Base-by-base conservation (phyloP, 345 rosid genomes). In the Balakata baccata region DNA sequence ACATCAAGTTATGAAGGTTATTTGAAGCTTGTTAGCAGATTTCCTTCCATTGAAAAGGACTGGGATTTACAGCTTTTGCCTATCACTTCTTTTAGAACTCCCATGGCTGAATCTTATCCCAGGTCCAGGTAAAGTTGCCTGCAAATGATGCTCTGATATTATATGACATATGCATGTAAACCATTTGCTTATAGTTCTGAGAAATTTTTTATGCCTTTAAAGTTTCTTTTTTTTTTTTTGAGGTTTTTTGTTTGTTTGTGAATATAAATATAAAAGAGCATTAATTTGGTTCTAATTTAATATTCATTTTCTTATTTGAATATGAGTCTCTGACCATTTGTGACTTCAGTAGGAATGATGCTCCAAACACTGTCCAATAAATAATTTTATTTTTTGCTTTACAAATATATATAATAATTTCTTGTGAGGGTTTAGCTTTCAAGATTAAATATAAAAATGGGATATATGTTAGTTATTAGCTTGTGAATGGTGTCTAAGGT, bases 51-150 rank as follows among this genome's bases (percentile, higher is more conserved):
- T 34, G 98, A 87, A 77, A 87, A 88, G 56, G 90, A 93, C 29
- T 93, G 97, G 98, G 90, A 89, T 72, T 72, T 93, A 87, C 90
- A 89, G 86, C 78, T 91, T 71, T 83, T 93, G 77, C 93, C 88
- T 29, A 87, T 93, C 56, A 79, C 92, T 60, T 80, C 92, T 53
- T 81, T 83, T 67, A 82, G 73, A 54, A 68, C 74, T 70, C 73
- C 86, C 16, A 64, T 78, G 85, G 81, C 88, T 54, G 90, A 83
- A 69, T 81, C 90, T 12, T 77, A 70, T 66, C 89, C 88, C 45
- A 88, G 79, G 72, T 90, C 97, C 72, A 94, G 98, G 98, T 91
- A 53, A 51, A 75, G 74, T 68, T 18, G 29, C 8, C 25, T 25
- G 20, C 29, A 11, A 20, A 20, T 63, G 25, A 3, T 37, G 39